Evolutionary conservation across 2,329 filamentous ascomycete genomes (phyloP).

Genomic region (Myriosclerotinia duriaeana): DNA sequence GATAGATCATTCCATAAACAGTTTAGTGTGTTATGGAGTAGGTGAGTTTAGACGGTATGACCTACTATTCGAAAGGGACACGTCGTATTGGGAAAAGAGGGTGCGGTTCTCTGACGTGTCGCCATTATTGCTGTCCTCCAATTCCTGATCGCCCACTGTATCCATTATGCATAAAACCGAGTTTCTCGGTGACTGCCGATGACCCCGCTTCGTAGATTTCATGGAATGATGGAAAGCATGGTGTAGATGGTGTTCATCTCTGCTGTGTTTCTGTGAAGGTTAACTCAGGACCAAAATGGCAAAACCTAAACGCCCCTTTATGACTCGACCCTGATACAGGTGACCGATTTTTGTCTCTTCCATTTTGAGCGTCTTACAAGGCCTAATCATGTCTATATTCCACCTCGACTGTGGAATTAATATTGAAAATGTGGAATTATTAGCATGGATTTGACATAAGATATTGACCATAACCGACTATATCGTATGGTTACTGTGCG

Average conservation of each 20-base stretch:
- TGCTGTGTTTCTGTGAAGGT: background rate
- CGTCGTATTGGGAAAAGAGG: slow-evolving; percentile 4
- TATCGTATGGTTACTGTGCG: background rate
- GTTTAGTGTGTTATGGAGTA: background rate
- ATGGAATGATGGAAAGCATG: background rate
- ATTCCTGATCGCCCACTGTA: slow-evolving; percentile 15
- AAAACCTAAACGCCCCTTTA: background rate
- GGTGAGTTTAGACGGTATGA: background rate
- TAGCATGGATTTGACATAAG: background rate
- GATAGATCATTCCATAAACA: no score
- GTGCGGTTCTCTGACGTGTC: slow-evolving; percentile 17
- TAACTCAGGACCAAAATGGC: background rate
- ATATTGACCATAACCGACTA: background rate
- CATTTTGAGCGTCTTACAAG: background rate
- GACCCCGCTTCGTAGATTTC: slow-evolving; percentile 10
- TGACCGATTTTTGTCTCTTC: background rate
- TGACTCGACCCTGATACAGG: background rate
- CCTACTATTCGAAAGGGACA: background rate
- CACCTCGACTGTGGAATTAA: background rate
- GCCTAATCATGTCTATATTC: background rate
- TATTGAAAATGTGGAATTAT: background rate
- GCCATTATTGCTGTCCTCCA: slow-evolving; percentile 10
- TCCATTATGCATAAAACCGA: slow-evolving; percentile 19
- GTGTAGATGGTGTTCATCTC: background rate
- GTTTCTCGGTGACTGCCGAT: slow-evolving; percentile 10